phyloP scores from a whole-genome alignment of 345 rosid species.

The Trapa bicornis region DNA sequence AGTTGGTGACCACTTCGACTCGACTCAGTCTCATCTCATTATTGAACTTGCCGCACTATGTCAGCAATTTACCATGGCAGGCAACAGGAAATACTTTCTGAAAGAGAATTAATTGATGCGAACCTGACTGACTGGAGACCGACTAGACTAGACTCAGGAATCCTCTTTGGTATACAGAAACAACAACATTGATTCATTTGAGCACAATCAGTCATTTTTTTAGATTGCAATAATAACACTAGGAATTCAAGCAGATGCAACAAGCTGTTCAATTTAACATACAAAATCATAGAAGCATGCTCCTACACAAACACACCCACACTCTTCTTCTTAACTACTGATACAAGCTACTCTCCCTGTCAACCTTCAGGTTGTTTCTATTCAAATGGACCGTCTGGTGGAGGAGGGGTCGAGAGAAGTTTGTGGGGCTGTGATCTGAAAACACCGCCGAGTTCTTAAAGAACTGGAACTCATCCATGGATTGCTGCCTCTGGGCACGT shows the following conservation, averaged over 20 bases:
- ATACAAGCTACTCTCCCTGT: conserved; percentile 11
- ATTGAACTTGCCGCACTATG: neutral
- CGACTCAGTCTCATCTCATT: neutral
- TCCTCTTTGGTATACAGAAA: no score
- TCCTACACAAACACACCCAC: neutral
- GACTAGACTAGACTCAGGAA: no score
- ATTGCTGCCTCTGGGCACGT: conserved; percentile 60
- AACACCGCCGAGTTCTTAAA: conserved; percentile 35
- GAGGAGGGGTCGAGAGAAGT: conserved; percentile 41
- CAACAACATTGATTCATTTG: neutral
- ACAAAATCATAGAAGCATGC: neutral
- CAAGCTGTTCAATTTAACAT: conserved; percentile 39
- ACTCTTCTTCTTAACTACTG: conserved; percentile 7
- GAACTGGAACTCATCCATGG: conserved; percentile 92
- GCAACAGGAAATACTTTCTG: neutral
- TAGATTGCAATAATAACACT: neutral
- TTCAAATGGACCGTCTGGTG: conserved; percentile 25
- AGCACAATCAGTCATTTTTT: neutral
- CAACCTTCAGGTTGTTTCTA: conserved; percentile 10
- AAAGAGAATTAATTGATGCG: no score
- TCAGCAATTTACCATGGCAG: neutral
- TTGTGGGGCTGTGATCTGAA: conserved; percentile 31
- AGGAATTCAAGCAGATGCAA: conserved; percentile 16
- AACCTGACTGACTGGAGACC: no score
- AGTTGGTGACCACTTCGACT: neutral